Conservation (phyloP, 1,284 basidiomycete genomes). For the Malassezia slooffiae region DNA sequence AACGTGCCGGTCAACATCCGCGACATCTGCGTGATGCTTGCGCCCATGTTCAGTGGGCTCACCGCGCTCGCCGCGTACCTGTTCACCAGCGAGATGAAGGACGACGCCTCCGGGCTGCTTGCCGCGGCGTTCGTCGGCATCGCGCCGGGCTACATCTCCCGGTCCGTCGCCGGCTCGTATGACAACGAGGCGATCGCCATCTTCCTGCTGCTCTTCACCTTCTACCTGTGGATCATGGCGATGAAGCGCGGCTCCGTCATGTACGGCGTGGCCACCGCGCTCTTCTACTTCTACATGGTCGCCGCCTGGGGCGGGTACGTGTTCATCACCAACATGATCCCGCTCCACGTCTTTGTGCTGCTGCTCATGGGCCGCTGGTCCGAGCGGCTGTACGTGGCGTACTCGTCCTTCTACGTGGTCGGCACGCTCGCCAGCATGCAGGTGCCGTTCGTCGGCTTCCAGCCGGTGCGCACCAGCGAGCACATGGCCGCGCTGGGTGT, state of each 20-base stretch:
- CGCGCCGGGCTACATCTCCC: conserved; percentile 88
- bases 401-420: conserved; percentile 94
- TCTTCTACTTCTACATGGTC: conserved; percentile 99
- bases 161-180: conserved; percentile 96
- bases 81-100: conserved; percentile 52
- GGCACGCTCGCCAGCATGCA: conserved; percentile 97
- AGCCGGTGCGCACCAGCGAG: conserved; percentile 92
- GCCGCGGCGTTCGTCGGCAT: conserved; percentile 99
- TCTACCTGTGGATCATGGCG: conserved; percentile 95
- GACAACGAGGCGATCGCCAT: conserved; percentile 99
- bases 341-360: conserved; percentile 81
- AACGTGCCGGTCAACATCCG: conserved; percentile 95
- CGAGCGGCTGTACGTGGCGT: conserved; percentile 81
- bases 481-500: conserved; percentile 97
- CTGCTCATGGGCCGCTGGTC: conserved; percentile 95
- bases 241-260: conserved; percentile 85
- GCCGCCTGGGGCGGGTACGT: conserved; percentile 99
- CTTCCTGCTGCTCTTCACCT: conserved; percentile 98
- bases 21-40: conserved; percentile 91
- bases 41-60: conserved; percentile 88
- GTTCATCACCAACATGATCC: conserved; percentile 99
- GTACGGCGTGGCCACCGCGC: conserved; percentile 75
- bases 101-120: conserved; percentile 64
- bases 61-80: conserved; percentile 91
- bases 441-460: conserved; percentile 98